Conservation (phyloP, 768 basidiomycete genomes). For the Leccinellum luteum region DNA sequence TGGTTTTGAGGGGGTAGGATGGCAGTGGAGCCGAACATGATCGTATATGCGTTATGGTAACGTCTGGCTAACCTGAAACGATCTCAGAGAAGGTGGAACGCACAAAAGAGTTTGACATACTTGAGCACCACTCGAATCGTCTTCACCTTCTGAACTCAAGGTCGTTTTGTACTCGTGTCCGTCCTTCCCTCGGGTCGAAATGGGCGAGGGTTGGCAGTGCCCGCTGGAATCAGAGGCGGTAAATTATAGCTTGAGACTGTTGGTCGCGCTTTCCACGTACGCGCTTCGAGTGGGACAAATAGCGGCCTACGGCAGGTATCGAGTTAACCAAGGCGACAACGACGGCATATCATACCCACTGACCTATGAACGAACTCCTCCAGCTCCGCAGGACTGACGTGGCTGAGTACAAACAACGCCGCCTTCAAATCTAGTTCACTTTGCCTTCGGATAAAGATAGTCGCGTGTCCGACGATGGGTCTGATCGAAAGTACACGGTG, state of each 20-base stretch:
- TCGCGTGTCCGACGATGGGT: too few relatives aligned
- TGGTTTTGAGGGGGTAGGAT: conserved; percentile 88
- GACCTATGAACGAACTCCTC: too few relatives aligned
- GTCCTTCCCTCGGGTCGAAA: conserved; percentile 89
- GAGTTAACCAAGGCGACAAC: too few relatives aligned
- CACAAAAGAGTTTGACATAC: conserved; percentile 43
- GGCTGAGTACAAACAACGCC: too few relatives aligned
- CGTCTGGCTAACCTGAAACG: conserved; percentile 48
- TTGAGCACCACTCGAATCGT: conserved; percentile 91
- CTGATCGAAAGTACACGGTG: too few relatives aligned
- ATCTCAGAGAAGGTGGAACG: conserved; percentile 6
- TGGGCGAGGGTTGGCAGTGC: conserved; percentile 44
- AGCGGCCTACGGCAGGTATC: conserved; percentile 29
- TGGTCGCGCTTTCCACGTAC: conserved; percentile 87
- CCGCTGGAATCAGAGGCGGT: conserved; percentile 30
- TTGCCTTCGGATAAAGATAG: too few relatives aligned
- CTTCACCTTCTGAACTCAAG: conserved; percentile 92
- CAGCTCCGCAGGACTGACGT: too few relatives aligned
- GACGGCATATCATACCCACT: too few relatives aligned
- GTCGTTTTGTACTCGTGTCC: conserved; percentile 95
- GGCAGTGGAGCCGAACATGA: conserved; percentile 87
- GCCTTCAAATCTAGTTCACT: too few relatives aligned
- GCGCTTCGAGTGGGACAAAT: conserved; percentile 88
- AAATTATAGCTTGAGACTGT: conserved; percentile 47
- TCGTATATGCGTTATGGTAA: conserved; percentile 91